Evolutionary conservation across 176 grass and related monocot genomes (phyloP).

Genomic region (Pharus latifolius): DNA sequence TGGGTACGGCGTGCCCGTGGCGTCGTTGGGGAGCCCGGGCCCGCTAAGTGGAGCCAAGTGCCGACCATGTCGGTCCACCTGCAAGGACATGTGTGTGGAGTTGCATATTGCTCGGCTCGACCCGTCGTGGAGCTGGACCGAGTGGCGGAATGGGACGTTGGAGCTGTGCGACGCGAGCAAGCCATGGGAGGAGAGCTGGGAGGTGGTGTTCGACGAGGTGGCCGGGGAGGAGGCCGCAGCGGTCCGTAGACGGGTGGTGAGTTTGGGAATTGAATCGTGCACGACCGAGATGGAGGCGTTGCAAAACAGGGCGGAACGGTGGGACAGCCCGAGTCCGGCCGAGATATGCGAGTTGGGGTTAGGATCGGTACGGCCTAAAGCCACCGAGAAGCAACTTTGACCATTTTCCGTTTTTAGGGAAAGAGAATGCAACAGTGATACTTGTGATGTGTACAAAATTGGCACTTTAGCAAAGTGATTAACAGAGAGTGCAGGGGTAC

Average conservation of each 20-base stretch:
- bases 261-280: slow-evolving; percentile 26
- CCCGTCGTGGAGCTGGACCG: slow-evolving; percentile 39
- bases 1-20: slow-evolving; percentile 50
- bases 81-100: slow-evolving; percentile 12
- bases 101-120: neutral
- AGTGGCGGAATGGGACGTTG: slow-evolving; percentile 42
- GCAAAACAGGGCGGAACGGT: neutral
- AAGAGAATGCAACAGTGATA: too few species aligned
- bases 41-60: slow-evolving; percentile 85
- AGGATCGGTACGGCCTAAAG: neutral
- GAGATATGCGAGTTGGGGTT: slow-evolving; percentile 43
- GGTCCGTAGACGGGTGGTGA: neutral
- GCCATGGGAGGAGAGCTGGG: slow-evolving; percentile 50
- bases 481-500: too few species aligned
- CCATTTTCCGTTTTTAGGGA: neutral
- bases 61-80: slow-evolving; percentile 40
- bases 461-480: too few species aligned
- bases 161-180: slow-evolving; percentile 49
- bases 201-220: slow-evolving; percentile 33
- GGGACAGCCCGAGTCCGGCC: slow-evolving; percentile 30
- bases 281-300: slow-evolving; percentile 29
- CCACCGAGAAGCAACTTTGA: neutral
- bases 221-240: slow-evolving; percentile 30
- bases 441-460: too few species aligned
- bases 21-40: slow-evolving; percentile 46